phyloP scores from a whole-genome alignment of 2,329 filamentous ascomycete genomes.

The Diaporthe nobilis region DNA sequence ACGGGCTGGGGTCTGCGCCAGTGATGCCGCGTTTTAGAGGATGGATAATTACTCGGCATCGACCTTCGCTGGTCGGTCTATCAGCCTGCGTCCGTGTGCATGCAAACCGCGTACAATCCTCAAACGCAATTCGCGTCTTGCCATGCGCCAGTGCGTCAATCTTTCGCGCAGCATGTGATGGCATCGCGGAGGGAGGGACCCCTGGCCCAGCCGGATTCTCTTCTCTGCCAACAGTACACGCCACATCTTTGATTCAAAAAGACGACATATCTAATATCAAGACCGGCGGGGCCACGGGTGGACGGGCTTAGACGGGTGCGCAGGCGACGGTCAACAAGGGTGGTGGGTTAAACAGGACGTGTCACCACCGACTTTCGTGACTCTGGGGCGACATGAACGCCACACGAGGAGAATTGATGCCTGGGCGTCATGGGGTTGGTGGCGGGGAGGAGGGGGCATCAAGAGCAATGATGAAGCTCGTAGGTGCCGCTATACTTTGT shows the following conservation, averaged over 20 bases:
- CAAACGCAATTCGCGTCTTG: neutral
- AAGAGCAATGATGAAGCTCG: slow-evolving; percentile 10
- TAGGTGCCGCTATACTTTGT: slow-evolving; percentile 24
- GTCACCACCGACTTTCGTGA: neutral
- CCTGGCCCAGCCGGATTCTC: slow-evolving; percentile 15
- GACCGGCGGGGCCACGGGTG: slow-evolving; percentile 18
- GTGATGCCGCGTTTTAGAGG: neutral
- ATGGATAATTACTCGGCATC: neutral
- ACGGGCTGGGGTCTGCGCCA: neutral
- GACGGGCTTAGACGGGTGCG: slow-evolving; percentile 11
- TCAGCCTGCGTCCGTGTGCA: neutral
- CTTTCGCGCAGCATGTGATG: slow-evolving; percentile 13
- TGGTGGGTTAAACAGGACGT: neutral
- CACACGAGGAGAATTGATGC: neutral
- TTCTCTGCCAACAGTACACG: slow-evolving; percentile 16
- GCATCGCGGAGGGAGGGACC: neutral
- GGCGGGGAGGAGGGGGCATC: slow-evolving; percentile 2
- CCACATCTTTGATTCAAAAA: slow-evolving; percentile 34
- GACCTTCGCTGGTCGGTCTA: slow-evolving; percentile 7
- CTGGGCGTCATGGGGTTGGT: neutral
- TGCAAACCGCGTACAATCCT: neutral
- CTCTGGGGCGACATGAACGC: neutral
- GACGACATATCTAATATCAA: slow-evolving; percentile 30
- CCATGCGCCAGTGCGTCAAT: neutral
- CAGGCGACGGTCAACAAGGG: slow-evolving; percentile 17